Evolutionary conservation across 192 early-diverging fungal species (phyloP), one percentile per base, ranked within the genome.

Genomic region (Backusella westeae): DNA sequence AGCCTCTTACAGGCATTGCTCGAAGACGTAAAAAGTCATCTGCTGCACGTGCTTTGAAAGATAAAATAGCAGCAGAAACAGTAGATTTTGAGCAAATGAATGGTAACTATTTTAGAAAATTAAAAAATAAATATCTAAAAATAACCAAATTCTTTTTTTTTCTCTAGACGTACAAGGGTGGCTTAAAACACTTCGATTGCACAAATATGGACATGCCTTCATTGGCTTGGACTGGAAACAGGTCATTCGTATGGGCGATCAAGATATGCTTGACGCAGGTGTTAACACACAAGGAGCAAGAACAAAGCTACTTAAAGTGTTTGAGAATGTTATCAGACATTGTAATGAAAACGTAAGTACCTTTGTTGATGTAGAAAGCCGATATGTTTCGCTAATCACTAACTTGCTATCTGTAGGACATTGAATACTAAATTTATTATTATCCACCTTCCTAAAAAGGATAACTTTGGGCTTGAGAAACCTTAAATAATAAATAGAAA

Each of bases 191-290:
- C 39, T 81, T n/a, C 46, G 80, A 63, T 69, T 81, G 66, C 80
- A 81, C 41, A 81, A 81, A 59, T 81, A 81, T 52, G 76, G 76
- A 19, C 73, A 81, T 71, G 80, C 80, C 0, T 81, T 81, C 56
- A 59, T 73, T 32, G 80, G 80, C 7, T 21, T 81, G 15, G 49
- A 74, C 21, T 81, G 80, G 80, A 73, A 75, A 32, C 73, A 77
- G 17, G 80, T 81, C 7, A 56, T 81, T 53, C 71, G 67, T 23
- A 81, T 81, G 80, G 39, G 34, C 41, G 76, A 77, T 39, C 44
- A 77, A 32, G 80, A 77, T 41, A 81, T 81, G 80, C 19, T 63
- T 21, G 34, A 70, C 19, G 76, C 76, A 21, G 80, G 80, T 10
- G 80, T 81, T 4, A 77, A 81, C 53, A 81, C 80, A 15, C 71